Conservation (phyloP, 768 basidiomycete genomes). For the Piloderma croceum region DNA sequence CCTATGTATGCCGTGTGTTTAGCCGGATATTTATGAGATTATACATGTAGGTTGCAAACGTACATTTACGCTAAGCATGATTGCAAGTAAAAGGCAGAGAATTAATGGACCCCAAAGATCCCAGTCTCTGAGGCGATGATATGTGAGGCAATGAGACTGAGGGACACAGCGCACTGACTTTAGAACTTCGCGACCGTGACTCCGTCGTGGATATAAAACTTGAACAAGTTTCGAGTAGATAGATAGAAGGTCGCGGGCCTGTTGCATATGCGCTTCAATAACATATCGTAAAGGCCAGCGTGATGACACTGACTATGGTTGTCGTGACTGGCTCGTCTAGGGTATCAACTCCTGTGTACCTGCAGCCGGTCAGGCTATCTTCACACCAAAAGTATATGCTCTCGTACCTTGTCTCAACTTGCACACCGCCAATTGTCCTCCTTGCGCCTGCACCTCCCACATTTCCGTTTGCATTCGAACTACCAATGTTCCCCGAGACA, state of each 20-base stretch:
- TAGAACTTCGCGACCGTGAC: slow-evolving; percentile 73
- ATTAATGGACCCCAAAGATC: slow-evolving; percentile 96
- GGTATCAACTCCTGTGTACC: slow-evolving; percentile 81
- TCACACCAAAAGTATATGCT: no score
- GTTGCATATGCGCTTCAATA: slow-evolving; percentile 8
- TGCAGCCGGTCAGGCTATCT: slow-evolving; percentile 23
- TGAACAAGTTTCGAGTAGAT: slow-evolving; percentile 92
- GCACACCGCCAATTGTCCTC: slow-evolving; percentile 77
- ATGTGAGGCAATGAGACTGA: slow-evolving; percentile 2
- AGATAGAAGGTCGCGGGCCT: slow-evolving; percentile 86
- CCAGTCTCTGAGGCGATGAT: slow-evolving; percentile 68
- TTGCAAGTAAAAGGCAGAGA: slow-evolving; percentile 71
- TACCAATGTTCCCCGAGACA: slow-evolving; percentile 72
- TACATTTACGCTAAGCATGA: slow-evolving; percentile 84
- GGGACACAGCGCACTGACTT: slow-evolving; percentile 39
- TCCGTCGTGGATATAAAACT: slow-evolving; percentile 82
- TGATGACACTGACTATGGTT: slow-evolving; percentile 56
- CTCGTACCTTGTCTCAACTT: slow-evolving; percentile 84
- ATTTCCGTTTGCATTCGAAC: no score
- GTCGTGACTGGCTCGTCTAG: slow-evolving; percentile 86
- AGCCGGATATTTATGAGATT: no score
- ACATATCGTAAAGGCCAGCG: slow-evolving; percentile 1
- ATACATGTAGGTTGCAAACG: slow-evolving; percentile 11
- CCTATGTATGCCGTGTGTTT: slow-evolving; percentile 43
- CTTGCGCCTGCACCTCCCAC: slow-evolving; percentile 40